phyloP scores from a whole-genome alignment of 2,329 filamentous ascomycete genomes.

The Escovopsis sp. region DNA sequence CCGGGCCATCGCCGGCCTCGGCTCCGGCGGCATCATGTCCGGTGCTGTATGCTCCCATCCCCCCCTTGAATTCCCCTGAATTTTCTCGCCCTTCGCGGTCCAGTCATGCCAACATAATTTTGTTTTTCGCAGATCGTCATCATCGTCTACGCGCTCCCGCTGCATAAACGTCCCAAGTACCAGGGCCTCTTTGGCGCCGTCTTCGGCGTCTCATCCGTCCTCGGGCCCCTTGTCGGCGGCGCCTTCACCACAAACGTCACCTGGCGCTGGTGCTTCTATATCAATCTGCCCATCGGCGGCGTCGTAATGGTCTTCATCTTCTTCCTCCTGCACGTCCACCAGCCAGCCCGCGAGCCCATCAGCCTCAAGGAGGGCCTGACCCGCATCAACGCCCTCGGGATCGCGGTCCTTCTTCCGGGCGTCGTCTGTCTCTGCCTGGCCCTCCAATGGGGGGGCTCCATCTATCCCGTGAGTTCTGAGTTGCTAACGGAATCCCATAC shows the following conservation, averaged over 20 bases:
- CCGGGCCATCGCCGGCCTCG: constrained; percentile 22
- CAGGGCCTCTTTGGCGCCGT: constrained; percentile 8
- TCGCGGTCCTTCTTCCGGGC: constrained; percentile 10
- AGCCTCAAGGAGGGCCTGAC: background rate
- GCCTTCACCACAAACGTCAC: constrained; percentile 14
- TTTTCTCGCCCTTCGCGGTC: no score
- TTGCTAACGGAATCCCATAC: no score
- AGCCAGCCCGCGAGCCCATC: background rate
- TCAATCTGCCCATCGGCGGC: constrained; percentile 1
- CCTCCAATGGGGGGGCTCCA: constrained; percentile 27
- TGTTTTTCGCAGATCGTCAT: background rate
- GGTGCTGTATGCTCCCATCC: constrained; percentile 9
- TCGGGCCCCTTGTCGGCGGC: constrained; percentile 14
- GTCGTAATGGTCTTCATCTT: background rate
- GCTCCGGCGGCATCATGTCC: constrained; percentile 20
- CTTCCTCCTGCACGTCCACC: background rate
- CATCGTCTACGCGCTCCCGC: background rate
- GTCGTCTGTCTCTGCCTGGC: constrained; percentile 30
- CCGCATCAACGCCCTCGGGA: constrained; percentile 7
- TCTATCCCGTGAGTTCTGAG: no score
- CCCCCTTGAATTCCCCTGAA: no score
- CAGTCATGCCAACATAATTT: no score
- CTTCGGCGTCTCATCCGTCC: constrained; percentile 24
- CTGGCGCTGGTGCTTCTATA: constrained; percentile 18
- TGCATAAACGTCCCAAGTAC: background rate